phyloP scores from a whole-genome alignment of 805 yeast genomes.

The Komagataella phaffii region DNA sequence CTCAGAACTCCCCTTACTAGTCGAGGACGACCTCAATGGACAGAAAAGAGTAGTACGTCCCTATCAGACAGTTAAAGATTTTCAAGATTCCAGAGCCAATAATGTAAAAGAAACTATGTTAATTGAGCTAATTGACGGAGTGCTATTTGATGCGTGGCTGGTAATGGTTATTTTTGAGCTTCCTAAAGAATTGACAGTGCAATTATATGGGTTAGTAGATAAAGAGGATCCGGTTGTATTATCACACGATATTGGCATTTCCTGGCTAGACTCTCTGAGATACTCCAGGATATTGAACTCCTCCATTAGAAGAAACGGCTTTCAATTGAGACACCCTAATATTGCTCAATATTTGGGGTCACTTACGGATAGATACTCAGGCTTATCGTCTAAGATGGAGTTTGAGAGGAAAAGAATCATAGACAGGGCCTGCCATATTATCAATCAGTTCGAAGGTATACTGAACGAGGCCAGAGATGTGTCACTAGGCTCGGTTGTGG shows the following conservation, averaged over 20 bases:
- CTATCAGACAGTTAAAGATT: slow-evolving; percentile 20
- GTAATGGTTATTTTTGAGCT: slow-evolving; percentile 14
- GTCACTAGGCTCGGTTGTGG: neutral
- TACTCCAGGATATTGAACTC: slow-evolving; percentile 4
- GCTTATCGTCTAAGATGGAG: neutral
- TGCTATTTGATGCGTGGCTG: slow-evolving; percentile 39
- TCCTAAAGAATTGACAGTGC: neutral
- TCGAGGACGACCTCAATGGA: slow-evolving; percentile 32
- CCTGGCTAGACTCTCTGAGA: slow-evolving; percentile 4
- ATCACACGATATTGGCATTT: slow-evolving; percentile 2
- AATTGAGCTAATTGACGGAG: slow-evolving; percentile 28
- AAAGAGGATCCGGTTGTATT: neutral
- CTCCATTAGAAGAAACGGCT: slow-evolving; percentile 18
- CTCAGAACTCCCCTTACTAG: slow-evolving; percentile 37
- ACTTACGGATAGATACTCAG: neutral
- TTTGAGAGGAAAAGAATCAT: neutral
- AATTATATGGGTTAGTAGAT: neutral
- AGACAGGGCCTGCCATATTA: neutral
- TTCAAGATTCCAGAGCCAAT: slow-evolving; percentile 18
- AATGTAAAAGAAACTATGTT: slow-evolving; percentile 20
- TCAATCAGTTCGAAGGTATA: neutral
- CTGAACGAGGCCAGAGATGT: neutral
- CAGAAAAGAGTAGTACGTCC: slow-evolving; percentile 22
- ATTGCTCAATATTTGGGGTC: slow-evolving; percentile 5
- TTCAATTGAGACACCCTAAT: slow-evolving; percentile 22